Conservation (phyloP, 306 rosid genomes). For the Medicago arabica region DNA sequence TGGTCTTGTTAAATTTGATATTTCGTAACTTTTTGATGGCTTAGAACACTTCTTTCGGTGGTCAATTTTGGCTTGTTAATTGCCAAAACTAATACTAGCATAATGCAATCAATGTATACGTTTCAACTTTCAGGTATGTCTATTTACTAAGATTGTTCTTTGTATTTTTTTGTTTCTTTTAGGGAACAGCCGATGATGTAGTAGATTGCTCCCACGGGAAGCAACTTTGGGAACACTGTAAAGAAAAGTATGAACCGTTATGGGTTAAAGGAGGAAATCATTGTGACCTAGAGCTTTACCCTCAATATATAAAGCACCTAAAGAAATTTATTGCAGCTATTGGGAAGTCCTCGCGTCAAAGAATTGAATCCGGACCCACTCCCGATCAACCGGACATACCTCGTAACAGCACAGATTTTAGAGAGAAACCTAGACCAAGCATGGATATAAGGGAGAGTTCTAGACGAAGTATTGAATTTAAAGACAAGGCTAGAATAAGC, state of each 20-base stretch:
- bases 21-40: neutral
- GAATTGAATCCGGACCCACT: constrained; percentile 50
- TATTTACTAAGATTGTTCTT: constrained; percentile 35
- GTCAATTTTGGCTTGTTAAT: neutral
- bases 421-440: constrained; percentile 79
- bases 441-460: constrained; percentile 69
- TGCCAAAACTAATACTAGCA: neutral
- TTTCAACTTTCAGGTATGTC: constrained; percentile 15
- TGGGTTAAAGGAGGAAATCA: constrained; percentile 97
- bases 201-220: constrained; percentile 97
- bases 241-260: constrained; percentile 92
- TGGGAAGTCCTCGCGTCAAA: constrained; percentile 57
- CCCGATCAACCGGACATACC: constrained; percentile 67
- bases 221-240: constrained; percentile 93
- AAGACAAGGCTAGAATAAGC: constrained; percentile 57
- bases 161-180: constrained; percentile 42
- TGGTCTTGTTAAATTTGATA: neutral
- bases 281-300: constrained; percentile 88
- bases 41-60: neutral
- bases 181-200: constrained; percentile 91
- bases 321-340: constrained; percentile 75
- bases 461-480: constrained; percentile 48
- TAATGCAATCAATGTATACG: neutral
- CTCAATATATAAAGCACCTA: constrained; percentile 89
- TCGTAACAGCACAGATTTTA: constrained; percentile 70